Evolutionary conservation across 306 rosid species (phyloP).

Genomic region (Adenanthera pavonina): DNA sequence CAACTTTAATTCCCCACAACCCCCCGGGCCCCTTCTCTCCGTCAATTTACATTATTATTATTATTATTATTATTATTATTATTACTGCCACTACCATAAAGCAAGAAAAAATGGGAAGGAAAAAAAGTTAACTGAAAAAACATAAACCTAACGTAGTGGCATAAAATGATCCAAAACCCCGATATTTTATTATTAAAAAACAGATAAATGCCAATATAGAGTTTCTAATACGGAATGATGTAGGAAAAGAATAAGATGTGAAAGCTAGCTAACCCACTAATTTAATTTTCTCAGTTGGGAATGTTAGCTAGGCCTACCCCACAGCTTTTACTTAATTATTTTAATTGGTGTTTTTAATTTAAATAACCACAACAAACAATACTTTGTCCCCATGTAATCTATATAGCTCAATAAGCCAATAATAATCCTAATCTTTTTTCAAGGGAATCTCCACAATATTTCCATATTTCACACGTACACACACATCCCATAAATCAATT

Average conservation of each 20-base stretch:
- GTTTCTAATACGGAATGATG: not conserved
- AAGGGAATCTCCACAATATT: conserved; percentile 39
- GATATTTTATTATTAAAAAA: not conserved
- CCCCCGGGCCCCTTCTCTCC: no score
- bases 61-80: no score
- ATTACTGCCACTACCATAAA: no score
- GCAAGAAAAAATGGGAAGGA: no score
- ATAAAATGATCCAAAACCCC: not conserved
- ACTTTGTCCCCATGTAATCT: not conserved
- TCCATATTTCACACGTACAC: conserved; percentile 46
- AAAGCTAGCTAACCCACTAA: not conserved
- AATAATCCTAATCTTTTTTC: not conserved
- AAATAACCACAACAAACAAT: conserved; percentile 25
- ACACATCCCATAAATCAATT: conserved; percentile 20
- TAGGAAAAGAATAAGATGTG: not conserved
- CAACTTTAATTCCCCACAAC: no score
- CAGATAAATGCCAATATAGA: not conserved
- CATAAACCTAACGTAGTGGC: not conserved
- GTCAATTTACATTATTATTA: no score
- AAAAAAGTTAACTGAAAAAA: no score
- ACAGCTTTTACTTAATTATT: conserved; percentile 21
- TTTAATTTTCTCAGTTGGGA: not conserved
- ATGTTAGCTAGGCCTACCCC: conserved; percentile 37
- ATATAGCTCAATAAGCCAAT: not conserved
- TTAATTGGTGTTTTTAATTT: not conserved